Conservation (phyloP, 2,329 filamentous ascomycete genomes). For the Stagonosporopsis rhizophila region DNA sequence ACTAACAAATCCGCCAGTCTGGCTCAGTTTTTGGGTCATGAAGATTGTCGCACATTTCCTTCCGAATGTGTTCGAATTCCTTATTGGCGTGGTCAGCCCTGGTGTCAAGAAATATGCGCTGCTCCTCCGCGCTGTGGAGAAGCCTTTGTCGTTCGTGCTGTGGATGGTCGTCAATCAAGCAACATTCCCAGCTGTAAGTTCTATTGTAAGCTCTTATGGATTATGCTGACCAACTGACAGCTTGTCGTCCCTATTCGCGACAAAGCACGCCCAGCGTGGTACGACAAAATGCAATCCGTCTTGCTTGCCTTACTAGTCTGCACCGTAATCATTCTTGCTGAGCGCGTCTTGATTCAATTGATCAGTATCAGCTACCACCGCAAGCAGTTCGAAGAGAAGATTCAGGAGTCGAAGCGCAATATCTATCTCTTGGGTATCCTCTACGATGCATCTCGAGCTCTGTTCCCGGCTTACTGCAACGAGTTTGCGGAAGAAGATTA, state of each 20-base stretch:
- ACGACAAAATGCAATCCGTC: slow-evolving; percentile 66
- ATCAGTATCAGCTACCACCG: slow-evolving; percentile 87
- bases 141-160: slow-evolving; percentile 65
- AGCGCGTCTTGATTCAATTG: slow-evolving; percentile 80
- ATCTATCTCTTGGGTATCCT: slow-evolving; percentile 81
- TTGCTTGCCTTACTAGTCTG: slow-evolving; percentile 72
- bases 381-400: slow-evolving; percentile 79
- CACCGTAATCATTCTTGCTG: slow-evolving; percentile 73
- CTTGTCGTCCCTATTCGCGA: slow-evolving; percentile 5
- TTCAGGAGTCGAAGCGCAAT: slow-evolving; percentile 89
- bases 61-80: slow-evolving; percentile 65
- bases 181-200: slow-evolving; percentile 63
- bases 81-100: slow-evolving; percentile 69
- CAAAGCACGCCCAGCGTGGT: slow-evolving; percentile 52
- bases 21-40: slow-evolving; percentile 68
- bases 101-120: slow-evolving; percentile 70
- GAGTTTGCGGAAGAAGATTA: slow-evolving; percentile 94
- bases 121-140: slow-evolving; percentile 64
- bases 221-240: slow-evolving; percentile 6
- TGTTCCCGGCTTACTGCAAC: slow-evolving; percentile 91
- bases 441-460: slow-evolving; percentile 84
- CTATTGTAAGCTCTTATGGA: not conserved
- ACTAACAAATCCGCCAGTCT: slow-evolving; percentile 50
- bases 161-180: slow-evolving; percentile 67
- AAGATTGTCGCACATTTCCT: slow-evolving; percentile 67